Evolutionary conservation across 1,284 basidiomycete species (phyloP).

Genomic region (Ceratobasidium sp.): DNA sequence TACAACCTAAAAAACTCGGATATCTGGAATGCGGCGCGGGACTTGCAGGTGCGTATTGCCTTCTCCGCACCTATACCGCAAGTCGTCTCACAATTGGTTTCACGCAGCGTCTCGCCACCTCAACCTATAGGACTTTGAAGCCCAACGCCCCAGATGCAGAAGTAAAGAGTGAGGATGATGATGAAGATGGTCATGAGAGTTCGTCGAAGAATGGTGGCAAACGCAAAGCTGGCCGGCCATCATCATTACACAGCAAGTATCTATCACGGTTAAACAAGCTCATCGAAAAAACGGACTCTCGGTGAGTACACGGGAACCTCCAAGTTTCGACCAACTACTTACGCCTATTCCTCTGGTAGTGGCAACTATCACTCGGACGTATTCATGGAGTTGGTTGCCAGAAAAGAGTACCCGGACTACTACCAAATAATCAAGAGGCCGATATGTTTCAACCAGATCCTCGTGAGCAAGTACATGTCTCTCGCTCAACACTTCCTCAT

Average conservation of each 20-base stretch:
- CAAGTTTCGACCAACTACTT: conserved; percentile 13
- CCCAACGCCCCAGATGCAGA: conserved; percentile 38
- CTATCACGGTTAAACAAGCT: conserved; percentile 65
- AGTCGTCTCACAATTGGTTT: not conserved
- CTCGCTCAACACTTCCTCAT: not conserved
- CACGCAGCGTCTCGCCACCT: conserved; percentile 4
- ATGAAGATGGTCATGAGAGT: conserved; percentile 53
- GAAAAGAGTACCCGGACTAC: conserved; percentile 81
- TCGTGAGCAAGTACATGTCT: conserved; percentile 60
- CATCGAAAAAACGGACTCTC: conserved; percentile 68
- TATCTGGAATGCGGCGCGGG: conserved; percentile 84
- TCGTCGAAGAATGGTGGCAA: conserved; percentile 54
- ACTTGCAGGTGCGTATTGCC: conserved; percentile 59
- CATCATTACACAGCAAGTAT: conserved; percentile 65
- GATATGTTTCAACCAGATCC: conserved; percentile 79
- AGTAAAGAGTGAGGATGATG: conserved; percentile 53
- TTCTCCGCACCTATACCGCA: not conserved
- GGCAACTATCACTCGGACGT: conserved; percentile 73
- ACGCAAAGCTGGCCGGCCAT: conserved; percentile 62
- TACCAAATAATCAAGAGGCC: conserved; percentile 85
- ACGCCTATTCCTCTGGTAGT: conserved; percentile 52
- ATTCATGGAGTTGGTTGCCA: conserved; percentile 85
- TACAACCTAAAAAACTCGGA: conserved; percentile 88
- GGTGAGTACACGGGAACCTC: conserved; percentile 55
- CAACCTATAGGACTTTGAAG: conserved; percentile 5